phyloP scores from a whole-genome alignment of 2,329 filamentous ascomycete species.

The Blastomyces percursus region DNA sequence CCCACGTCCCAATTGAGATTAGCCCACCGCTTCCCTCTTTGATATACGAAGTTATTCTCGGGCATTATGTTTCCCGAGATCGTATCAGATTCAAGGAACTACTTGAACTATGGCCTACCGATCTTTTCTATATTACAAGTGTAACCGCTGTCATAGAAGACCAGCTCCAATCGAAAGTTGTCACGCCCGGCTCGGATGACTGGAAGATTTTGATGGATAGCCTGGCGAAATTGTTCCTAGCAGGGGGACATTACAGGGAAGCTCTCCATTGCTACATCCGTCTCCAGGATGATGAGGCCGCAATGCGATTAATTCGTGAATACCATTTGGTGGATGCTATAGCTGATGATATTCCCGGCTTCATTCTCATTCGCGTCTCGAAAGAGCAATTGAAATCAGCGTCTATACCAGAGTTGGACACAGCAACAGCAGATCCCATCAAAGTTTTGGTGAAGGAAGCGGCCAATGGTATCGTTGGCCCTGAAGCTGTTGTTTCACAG shows the following conservation, averaged over 20 bases:
- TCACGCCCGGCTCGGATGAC: slow-evolving; percentile 67
- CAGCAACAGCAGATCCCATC: slow-evolving; percentile 71
- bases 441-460: slow-evolving; percentile 82
- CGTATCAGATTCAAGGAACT: slow-evolving; percentile 65
- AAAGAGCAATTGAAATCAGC: slow-evolving; percentile 57
- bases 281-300: slow-evolving; percentile 81
- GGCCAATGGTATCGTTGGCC: slow-evolving; percentile 72
- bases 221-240: slow-evolving; percentile 73
- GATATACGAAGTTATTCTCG: slow-evolving; percentile 80
- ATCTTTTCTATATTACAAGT: slow-evolving; percentile 68
- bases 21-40: slow-evolving; percentile 66
- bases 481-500: slow-evolving; percentile 66
- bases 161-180: slow-evolving; percentile 64
- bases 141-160: slow-evolving; percentile 71
- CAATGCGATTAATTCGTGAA: slow-evolving; percentile 74
- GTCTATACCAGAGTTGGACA: slow-evolving; percentile 59
- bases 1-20: slow-evolving; percentile 69
- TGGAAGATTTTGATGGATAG: slow-evolving; percentile 85
- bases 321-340: slow-evolving; percentile 84
- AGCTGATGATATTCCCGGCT: slow-evolving; percentile 76
- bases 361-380: slow-evolving; percentile 77
- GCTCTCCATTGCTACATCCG: slow-evolving; percentile 81
- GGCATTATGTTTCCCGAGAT: slow-evolving; percentile 74
- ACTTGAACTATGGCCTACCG: slow-evolving; percentile 70
- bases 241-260: slow-evolving; percentile 68